These are phyloP conservation scores for Coriaria nepalensis DNA, from an alignment of 306 rosid genomes.

Conservation along the genomic window DNA sequence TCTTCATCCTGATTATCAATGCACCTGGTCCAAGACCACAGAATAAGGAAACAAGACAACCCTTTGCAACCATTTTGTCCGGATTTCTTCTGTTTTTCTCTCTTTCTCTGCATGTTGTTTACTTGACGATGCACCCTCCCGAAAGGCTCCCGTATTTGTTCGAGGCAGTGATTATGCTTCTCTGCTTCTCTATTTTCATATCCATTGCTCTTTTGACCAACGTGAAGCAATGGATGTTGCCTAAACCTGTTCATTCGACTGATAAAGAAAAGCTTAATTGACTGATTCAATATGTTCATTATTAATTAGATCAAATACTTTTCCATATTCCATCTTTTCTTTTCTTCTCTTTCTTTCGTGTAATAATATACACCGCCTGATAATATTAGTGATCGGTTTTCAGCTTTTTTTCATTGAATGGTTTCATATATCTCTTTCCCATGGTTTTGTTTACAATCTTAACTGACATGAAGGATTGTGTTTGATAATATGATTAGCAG, in stretches of 20 bases:
- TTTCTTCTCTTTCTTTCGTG: background rate
- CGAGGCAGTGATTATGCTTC: conserved; percentile 74
- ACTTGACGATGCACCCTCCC: conserved; percentile 52
- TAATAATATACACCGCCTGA: no score
- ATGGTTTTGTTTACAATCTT: no score
- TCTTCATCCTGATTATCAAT: conserved; percentile 34
- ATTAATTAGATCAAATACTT: background rate
- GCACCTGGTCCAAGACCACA: conserved; percentile 21
- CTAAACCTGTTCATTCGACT: conserved; percentile 26
- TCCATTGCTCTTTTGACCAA: conserved; percentile 47
- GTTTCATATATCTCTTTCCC: no score
- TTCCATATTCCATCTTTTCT: background rate
- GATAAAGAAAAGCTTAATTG: conserved; percentile 32
- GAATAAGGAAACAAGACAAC: conserved; percentile 13
- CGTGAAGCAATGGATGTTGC: conserved; percentile 53
- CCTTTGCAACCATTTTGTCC: conserved; percentile 18
- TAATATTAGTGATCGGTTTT: no score
- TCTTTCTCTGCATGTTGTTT: conserved; percentile 61
- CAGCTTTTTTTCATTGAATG: no score
- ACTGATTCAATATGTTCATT: background rate
- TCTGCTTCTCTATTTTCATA: conserved; percentile 81
- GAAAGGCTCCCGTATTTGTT: conserved; percentile 67
- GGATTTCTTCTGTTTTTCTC: conserved; percentile 21
- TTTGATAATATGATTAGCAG: no score
- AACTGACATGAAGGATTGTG: no score